Conservation (phyloP, 1,139 yeast species). For the Geotrichum carabidarum region DNA sequence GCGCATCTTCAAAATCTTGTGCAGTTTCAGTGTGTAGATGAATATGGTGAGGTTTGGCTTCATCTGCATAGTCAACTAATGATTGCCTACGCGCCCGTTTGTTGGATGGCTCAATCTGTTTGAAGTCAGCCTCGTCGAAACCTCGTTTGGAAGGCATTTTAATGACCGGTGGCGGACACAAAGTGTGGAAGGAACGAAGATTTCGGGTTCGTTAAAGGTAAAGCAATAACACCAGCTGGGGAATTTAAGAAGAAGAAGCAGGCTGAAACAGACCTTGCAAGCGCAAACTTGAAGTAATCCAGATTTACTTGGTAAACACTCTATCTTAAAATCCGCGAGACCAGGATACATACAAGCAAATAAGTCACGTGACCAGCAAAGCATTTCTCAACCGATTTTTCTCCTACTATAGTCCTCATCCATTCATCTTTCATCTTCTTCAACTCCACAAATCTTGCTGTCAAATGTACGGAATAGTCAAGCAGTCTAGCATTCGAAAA, state of each 20-base stretch:
- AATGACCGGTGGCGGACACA: background rate
- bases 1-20: background rate
- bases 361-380: no score
- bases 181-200: background rate
- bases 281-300: no score
- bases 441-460: background rate
- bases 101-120: background rate
- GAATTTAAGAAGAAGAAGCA: background rate
- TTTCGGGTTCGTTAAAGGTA: background rate
- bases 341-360: no score
- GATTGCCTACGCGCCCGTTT: slow-evolving; percentile 4
- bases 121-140: background rate
- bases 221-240: background rate
- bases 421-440: background rate
- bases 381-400: no score
- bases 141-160: slow-evolving; percentile 2
- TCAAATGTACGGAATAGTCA: slow-evolving; percentile 3
- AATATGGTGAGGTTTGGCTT: slow-evolving; percentile 1
- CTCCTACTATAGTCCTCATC: no score
- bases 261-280: no score
- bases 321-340: no score
- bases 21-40: slow-evolving; percentile 2
- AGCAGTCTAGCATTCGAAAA: background rate
- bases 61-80: slow-evolving; percentile 4
- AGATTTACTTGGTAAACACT: no score